Conservation (phyloP, 805 yeast genomes). For the Cyberlindnera meyerae region DNA sequence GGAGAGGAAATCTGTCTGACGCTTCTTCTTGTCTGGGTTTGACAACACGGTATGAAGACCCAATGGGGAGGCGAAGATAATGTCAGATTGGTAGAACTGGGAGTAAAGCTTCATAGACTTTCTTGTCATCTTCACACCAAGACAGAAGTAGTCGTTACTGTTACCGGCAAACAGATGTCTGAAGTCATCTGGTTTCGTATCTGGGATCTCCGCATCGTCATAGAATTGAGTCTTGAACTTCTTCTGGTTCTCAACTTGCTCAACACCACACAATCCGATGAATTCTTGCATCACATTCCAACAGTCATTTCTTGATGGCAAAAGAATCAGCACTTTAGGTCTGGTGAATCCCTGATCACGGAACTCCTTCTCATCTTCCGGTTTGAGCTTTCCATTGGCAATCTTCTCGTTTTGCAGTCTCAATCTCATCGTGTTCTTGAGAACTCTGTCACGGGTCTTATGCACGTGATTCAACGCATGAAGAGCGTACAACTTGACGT, state of each 20-base stretch:
- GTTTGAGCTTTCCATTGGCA: constrained; percentile 30
- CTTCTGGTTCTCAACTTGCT: constrained; percentile 74
- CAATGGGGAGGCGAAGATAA: constrained; percentile 86
- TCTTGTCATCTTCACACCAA: constrained; percentile 89
- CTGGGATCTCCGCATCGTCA: constrained; percentile 41
- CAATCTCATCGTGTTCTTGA: constrained; percentile 67
- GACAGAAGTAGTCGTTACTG: constrained; percentile 82
- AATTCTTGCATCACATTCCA: constrained; percentile 61
- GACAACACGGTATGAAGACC: constrained; percentile 81
- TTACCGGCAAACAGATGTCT: constrained; percentile 78
- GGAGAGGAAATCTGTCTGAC: constrained; percentile 77
- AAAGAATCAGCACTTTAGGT: constrained; percentile 76
- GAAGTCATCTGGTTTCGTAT: constrained; percentile 77
- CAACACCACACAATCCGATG: constrained; percentile 57
- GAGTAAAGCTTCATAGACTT: constrained; percentile 81
- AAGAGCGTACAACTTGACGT: constrained; percentile 58
- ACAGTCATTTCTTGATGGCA: constrained; percentile 82
- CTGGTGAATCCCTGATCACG: constrained; percentile 95
- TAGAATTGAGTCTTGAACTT: constrained; percentile 70
- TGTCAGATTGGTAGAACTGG: constrained; percentile 77
- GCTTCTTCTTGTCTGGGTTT: constrained; percentile 48
- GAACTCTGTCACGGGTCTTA: constrained; percentile 81
- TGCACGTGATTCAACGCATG: constrained; percentile 80
- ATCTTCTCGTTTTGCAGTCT: constrained; percentile 37
- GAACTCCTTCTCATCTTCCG: constrained; percentile 50